Conservation (phyloP, 192 early-diverging fungal species). For the Spinellus fusiger region DNA sequence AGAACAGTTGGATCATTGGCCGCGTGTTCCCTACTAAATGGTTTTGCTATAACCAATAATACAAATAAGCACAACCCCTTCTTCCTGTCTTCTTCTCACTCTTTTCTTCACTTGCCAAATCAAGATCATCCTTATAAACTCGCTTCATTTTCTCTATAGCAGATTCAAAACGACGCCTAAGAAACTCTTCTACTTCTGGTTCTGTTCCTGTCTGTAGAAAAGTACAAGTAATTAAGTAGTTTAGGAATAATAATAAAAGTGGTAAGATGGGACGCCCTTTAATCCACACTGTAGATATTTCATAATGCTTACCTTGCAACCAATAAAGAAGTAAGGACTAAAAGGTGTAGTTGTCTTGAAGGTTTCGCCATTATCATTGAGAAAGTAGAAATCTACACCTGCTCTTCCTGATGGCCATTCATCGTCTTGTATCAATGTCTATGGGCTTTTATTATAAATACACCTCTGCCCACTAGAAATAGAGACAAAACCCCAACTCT, state of each 20-base stretch:
- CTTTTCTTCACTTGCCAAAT: slow-evolving; percentile 45
- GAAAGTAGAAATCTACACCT: slow-evolving; percentile 89
- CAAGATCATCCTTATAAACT: slow-evolving; percentile 79
- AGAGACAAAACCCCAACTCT: too few species aligned
- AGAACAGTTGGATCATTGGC: slow-evolving; percentile 69
- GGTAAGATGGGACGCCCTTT: background rate
- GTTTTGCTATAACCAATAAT: slow-evolving; percentile 62
- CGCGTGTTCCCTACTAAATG: slow-evolving; percentile 76
- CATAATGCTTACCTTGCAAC: slow-evolving; percentile 59
- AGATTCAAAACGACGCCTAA: slow-evolving; percentile 64
- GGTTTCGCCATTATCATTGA: slow-evolving; percentile 79
- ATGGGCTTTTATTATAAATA: background rate
- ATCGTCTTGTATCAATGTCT: slow-evolving; percentile 59
- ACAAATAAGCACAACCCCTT: background rate
- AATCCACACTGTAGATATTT: background rate
- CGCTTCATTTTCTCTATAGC: slow-evolving; percentile 56
- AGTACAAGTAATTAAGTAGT: background rate
- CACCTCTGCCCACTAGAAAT: too few species aligned
- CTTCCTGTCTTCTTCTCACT: too few species aligned
- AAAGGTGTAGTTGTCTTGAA: slow-evolving; percentile 87
- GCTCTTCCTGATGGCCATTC: slow-evolving; percentile 61
- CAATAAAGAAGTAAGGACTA: slow-evolving; percentile 87
- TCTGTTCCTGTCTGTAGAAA: slow-evolving; percentile 58
- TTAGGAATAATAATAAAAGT: background rate
- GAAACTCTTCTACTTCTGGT: slow-evolving; percentile 79